phyloP scores from a whole-genome alignment of 225 moss, liverwort and hornwort genomes.

The Straminergon stramineum region DNA sequence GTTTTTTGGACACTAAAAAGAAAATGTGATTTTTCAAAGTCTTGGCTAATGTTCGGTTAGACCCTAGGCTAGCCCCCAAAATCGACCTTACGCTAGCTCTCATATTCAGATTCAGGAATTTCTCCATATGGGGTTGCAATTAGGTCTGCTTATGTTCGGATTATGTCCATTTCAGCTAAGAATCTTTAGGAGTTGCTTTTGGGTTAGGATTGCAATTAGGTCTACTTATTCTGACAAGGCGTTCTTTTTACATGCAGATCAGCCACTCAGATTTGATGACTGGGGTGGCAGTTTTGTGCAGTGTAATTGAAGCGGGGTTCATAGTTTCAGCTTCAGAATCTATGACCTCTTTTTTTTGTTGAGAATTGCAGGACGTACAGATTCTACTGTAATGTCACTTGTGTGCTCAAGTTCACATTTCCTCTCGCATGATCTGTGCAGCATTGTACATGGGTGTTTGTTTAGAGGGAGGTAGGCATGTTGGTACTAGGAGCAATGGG shows the following conservation, averaged over 20 bases:
- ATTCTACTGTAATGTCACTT: neutral
- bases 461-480: neutral
- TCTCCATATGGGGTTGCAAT: neutral
- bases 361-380: slow-evolving; percentile 1
- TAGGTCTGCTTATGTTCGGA: neutral
- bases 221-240: neutral
- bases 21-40: neutral
- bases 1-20: neutral
- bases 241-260: neutral
- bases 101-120: neutral
- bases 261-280: neutral
- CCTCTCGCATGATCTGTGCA: neutral
- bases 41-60: neutral
- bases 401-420: slow-evolving; percentile 21
- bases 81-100: neutral
- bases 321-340: slow-evolving; percentile 29
- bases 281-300: neutral
- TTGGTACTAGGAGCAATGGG: neutral
- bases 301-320: neutral
- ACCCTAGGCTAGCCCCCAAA: neutral
- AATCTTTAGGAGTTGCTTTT: neutral
- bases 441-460: neutral
- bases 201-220: neutral
- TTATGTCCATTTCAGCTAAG: neutral
- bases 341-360: neutral